Base-by-base conservation (phyloP, 169 alveolate species). In the Eimeria brunetti region DNA sequence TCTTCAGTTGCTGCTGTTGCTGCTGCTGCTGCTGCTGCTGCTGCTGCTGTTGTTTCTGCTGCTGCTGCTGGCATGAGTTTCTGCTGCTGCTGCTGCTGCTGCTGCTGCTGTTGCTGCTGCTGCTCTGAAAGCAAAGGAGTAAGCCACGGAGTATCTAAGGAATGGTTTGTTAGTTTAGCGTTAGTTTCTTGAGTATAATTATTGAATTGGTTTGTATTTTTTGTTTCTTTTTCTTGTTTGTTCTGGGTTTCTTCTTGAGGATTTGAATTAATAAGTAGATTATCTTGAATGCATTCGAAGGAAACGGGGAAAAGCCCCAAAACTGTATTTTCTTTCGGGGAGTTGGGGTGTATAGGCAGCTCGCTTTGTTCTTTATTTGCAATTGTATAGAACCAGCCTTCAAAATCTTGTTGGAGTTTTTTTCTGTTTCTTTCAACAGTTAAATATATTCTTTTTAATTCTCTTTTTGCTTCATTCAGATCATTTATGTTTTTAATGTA, bases 371-470 rank as follows among this genome's bases (percentile, higher is more conserved):
- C 89, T 80, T 9, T 46, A 41, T 49, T n/a, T 51, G 90, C 90
- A 53, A 83, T 56, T n/a, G 60, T 49, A 51, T 76, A 38, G 97
- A 94, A 90, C 96, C 96, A 95, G 24, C 41, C 56, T 64, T 95
- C 95, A 71, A 95, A 95, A 33, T 90, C 94, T 30, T 89, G 71
- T 73, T 95, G 96, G 38, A 95, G 96, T 33, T 94, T 81, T 53
- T 75, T 71, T 36, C 90, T 86, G 69, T 75, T 81, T 9, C 86
- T 49, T 67, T 91, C 95, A 6, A 78, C 62, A 5, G 83, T 38
- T 8, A 76, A 49, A 18, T 53, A 69, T n/a, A 91, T 53, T 1
- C 88, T 51, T 38, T 64, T 58, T 12, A 91, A 41, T 64, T 91
- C 88, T 33, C 75, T 46, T 46, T 80, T 76, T 36, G 88, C 73